Evolutionary conservation across 192 early-diverging fungal species (phyloP), one percentile per base, ranked within the genome.

Genomic region (Linnemannia exigua): DNA sequence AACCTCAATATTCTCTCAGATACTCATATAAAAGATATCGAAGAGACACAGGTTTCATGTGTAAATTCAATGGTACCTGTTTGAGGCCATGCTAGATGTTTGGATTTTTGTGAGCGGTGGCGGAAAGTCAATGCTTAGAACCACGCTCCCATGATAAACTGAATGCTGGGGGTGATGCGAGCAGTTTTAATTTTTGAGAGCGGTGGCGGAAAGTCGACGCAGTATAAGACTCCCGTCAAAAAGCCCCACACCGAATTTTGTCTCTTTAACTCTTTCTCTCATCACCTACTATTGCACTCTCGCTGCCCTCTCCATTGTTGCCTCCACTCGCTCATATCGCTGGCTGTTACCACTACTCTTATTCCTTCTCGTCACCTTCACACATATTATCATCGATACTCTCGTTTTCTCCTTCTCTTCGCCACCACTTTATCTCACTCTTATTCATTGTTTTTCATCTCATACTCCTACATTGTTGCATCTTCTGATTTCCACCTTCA

Each of bases 101-200:
- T 51, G 17, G 50, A 51, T 20, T 51, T 51, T 51, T 51, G 50
- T 37, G 67, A 68, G 35, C 28, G 33, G 36, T 37, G 35, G 33
- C 67, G 33, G 67, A 38, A 68, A 68, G 11, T 35, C 67, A 68
- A 31, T 31, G 0, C 19, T 37, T 68, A 68, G 33, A 68, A 68
- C 31, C 67, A 35, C 67, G 25, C 67, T 69, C 17, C 37, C 67
- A 41, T 35, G 4, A 17, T 22, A 38, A 38, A 36, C 35, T 69
- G 67, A 38, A 38, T 69, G 67, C 67, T 69, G 67, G 67, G 67
- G 67, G 37, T 35, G 67, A 69, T 69, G 67, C 67, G 6, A 69
- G 37, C 67, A 37, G n/a, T 41, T 69, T 20, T 33, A 20, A 51
- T 20, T 51, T 51, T 51, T 51, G 16, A 51, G 16, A 19, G 50